Conservation (phyloP, 148 eudicot species). For the Diospyros kaki region DNA sequence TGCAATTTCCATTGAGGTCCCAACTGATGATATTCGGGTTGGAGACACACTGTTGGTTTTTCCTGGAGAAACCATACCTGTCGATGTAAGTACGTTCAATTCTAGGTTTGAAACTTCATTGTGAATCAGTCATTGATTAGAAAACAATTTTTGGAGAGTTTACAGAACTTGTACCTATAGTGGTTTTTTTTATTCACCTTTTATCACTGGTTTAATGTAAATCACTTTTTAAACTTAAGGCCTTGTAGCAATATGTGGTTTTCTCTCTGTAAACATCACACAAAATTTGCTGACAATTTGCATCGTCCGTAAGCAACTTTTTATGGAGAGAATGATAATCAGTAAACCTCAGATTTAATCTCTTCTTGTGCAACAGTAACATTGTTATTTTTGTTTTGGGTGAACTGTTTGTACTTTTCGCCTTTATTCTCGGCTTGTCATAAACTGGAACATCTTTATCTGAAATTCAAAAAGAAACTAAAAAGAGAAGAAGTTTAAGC, state of each 20-base stretch:
- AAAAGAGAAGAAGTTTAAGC: background rate
- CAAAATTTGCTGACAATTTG: background rate
- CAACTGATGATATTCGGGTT: slow-evolving; percentile 82
- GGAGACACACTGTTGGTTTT: slow-evolving; percentile 84
- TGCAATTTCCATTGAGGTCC: slow-evolving; percentile 75
- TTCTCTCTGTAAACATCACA: background rate
- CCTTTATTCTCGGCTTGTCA: background rate
- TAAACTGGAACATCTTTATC: slow-evolving; percentile 1
- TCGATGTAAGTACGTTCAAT: slow-evolving; percentile 60
- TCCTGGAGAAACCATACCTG: slow-evolving; percentile 94
- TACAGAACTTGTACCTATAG: background rate
- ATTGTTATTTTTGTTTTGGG: background rate
- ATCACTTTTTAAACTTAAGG: background rate
- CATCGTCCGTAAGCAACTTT: background rate
- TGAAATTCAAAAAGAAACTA: background rate
- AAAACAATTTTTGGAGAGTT: background rate
- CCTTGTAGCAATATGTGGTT: background rate
- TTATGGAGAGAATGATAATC: background rate
- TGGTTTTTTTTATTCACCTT: background rate
- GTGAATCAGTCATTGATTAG: slow-evolving; percentile 1
- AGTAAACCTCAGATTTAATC: background rate
- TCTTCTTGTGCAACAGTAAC: background rate
- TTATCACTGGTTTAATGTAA: background rate
- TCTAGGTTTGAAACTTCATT: slow-evolving; percentile 1
- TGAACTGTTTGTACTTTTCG: background rate